Conservation (phyloP, 1,139 yeast genomes). For the Pichia sp. region DNA sequence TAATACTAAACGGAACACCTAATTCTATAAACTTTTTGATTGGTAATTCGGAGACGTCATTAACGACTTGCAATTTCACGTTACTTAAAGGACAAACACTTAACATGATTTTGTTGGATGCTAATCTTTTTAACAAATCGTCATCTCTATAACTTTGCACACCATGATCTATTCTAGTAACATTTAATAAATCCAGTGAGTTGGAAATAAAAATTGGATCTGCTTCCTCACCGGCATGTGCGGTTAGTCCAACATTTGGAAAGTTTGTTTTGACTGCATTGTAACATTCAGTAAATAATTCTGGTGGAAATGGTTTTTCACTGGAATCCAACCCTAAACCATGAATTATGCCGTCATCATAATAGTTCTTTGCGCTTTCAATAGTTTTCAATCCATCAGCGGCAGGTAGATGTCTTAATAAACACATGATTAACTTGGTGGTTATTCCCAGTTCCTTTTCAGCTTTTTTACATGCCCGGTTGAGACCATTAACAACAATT, state of each 20-base stretch:
- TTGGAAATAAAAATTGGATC: conserved; percentile 56
- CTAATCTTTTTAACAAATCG: conserved; percentile 49
- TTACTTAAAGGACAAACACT: conserved; percentile 75
- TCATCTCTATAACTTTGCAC: conserved; percentile 53
- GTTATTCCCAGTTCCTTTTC: conserved; percentile 51
- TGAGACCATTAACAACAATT: conserved; percentile 56
- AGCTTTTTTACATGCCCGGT: conserved; percentile 59
- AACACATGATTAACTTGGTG: conserved; percentile 70
- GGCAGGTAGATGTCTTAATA: conserved; percentile 66
- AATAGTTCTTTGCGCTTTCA: conserved; percentile 43
- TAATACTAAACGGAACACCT: conserved; percentile 66
- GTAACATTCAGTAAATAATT: conserved; percentile 58
- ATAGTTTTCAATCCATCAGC: conserved; percentile 52
- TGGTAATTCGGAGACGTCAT: conserved; percentile 61
- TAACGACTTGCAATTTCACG: conserved; percentile 66
- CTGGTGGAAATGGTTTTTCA: conserved; percentile 71
- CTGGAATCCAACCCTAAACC: conserved; percentile 76
- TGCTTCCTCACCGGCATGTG: conserved; percentile 88
- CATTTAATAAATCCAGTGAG: conserved; percentile 53
- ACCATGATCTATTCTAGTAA: conserved; percentile 74
- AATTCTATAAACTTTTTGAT: conserved; percentile 51
- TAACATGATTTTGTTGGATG: conserved; percentile 48
- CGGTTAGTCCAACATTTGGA: conserved; percentile 57
- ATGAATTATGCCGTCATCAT: conserved; percentile 50
- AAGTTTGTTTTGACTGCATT: conserved; percentile 37